phyloP scores from a whole-genome alignment of 2,329 filamentous ascomycete genomes.

The Zasmidium citrigriseum region DNA sequence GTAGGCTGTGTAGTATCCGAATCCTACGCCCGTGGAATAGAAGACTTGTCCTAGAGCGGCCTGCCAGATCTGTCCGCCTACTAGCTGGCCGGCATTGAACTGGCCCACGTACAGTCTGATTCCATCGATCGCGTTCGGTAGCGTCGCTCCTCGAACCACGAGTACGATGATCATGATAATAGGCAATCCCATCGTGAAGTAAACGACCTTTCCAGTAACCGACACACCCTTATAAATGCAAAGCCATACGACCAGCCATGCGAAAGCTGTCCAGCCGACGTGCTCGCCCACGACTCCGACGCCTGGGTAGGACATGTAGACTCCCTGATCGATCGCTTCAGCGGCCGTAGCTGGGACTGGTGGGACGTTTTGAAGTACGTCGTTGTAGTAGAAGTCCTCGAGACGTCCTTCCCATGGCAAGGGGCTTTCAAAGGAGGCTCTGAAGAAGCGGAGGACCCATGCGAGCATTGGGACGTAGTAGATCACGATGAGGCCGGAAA shows the following conservation, averaged over 20 bases:
- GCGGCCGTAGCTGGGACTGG: too few relatives aligned
- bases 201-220: conserved; percentile 59
- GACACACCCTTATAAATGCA: conserved; percentile 62
- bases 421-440: conserved; percentile 56
- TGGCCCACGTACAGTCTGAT: conserved; percentile 52
- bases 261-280: conserved; percentile 59
- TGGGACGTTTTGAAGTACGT: conserved; percentile 44
- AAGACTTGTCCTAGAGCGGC: conserved; percentile 63
- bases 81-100: conserved; percentile 54
- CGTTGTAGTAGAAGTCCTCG: conserved; percentile 54
- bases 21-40: conserved; percentile 60
- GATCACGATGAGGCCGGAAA: conserved; percentile 57
- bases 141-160: conserved; percentile 55
- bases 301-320: conserved; percentile 52
- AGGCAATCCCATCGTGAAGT: conserved; percentile 63
- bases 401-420: conserved; percentile 56
- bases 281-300: conserved; percentile 55
- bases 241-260: conserved; percentile 62
- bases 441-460: conserved; percentile 63
- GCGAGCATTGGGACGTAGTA: conserved; percentile 60
- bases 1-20: conserved; percentile 61
- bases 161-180: conserved; percentile 60
- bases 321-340: too few relatives aligned
- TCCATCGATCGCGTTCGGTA: conserved; percentile 56
- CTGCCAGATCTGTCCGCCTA: conserved; percentile 57